Evolutionary conservation across 208 protist genomes (phyloP), one percentile per base, ranked within the genome.

Genomic region (Vickermania spadyakhi): DNA sequence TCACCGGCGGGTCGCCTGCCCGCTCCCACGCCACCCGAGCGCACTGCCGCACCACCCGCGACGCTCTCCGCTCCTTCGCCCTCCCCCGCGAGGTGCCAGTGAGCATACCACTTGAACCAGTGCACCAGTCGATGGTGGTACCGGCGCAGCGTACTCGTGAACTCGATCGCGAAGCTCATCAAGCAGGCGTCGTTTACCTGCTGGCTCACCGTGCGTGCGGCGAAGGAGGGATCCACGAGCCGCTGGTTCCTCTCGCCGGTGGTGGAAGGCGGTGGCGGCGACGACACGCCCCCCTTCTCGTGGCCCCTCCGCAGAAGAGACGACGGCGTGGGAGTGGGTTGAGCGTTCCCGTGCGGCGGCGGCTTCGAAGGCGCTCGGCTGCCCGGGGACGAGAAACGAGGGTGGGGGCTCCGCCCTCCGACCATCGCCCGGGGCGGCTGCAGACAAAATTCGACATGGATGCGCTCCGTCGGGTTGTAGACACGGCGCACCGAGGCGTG

Each of bases 401-500:
- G 36, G 11, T 7, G 36, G 36, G 36, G 36, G 36, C 11, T 18
- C 36, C 11, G 11, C 36, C 36, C 36, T 18, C 36, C 36, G 11
- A 45, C 36, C 11, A 18, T 7, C 1, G 7, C 31, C 3, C 22
- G 18, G 2, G 65, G 31, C 3, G 62, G 70, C n/a, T 56, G n/a
- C 58, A 82, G 74, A n/a, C 61, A 75, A 28, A 89, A 66, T 57
- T 89, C 68, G 22, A 89, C 52, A 0, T 67, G 66, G 29, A 86
- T 70, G 4, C 81, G 79, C 69, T 94, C 87, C 31, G 62, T 75
- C 21, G 84, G 84, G 63, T 94, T 90, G 27, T 58, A 57, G 22
- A 63, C 77, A 55, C 89, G 89, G 25, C 89, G 68, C 3, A 94
- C 58, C 45, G 78, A 73, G 3, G 74, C 81, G 60, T 91, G 77